These are phyloP conservation scores for Novymonas esmeraldas DNA, from an alignment of 208 protist genomes.

Conservation along the genomic window DNA sequence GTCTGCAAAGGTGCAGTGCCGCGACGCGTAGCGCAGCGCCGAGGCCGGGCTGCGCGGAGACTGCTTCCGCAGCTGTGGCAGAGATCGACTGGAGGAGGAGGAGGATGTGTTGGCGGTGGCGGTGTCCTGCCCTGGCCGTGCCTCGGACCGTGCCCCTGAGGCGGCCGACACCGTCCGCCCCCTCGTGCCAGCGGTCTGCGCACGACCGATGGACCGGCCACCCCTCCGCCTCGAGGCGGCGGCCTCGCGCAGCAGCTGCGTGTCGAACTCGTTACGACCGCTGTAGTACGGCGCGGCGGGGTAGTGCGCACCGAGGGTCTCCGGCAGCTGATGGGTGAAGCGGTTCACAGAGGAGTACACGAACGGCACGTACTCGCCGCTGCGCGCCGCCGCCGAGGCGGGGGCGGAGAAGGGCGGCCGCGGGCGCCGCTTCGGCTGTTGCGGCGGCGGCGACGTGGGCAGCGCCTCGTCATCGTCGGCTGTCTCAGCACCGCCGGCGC, in stretches of 20 bases:
- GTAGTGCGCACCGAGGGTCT: slow-evolving; percentile 18
- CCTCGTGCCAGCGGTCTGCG: background rate
- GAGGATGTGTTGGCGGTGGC: background rate
- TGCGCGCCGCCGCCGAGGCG: background rate
- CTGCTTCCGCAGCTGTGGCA: background rate
- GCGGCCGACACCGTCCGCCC: background rate
- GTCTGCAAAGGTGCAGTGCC: background rate
- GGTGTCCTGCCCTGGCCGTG: background rate
- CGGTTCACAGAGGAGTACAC: slow-evolving; percentile 28
- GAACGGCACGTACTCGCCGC: slow-evolving; percentile 1
- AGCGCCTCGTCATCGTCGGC: background rate
- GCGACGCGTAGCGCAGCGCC: background rate
- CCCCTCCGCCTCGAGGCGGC: background rate
- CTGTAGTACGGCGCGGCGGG: slow-evolving; percentile 13
- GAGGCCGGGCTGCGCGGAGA: background rate
- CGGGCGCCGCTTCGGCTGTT: background rate
- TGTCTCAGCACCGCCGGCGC: too few species aligned
- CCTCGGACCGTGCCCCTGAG: background rate
- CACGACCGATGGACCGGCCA: background rate
- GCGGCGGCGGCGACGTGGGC: background rate
- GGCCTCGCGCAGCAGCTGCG: slow-evolving; percentile 9
- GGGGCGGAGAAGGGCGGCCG: background rate
- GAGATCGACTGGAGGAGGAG: background rate
- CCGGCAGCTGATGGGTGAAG: slow-evolving; percentile 15
- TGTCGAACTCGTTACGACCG: slow-evolving; percentile 26